phyloP scores from a whole-genome alignment of 1,284 basidiomycete species.

The Trichosporon asahii region DNA sequence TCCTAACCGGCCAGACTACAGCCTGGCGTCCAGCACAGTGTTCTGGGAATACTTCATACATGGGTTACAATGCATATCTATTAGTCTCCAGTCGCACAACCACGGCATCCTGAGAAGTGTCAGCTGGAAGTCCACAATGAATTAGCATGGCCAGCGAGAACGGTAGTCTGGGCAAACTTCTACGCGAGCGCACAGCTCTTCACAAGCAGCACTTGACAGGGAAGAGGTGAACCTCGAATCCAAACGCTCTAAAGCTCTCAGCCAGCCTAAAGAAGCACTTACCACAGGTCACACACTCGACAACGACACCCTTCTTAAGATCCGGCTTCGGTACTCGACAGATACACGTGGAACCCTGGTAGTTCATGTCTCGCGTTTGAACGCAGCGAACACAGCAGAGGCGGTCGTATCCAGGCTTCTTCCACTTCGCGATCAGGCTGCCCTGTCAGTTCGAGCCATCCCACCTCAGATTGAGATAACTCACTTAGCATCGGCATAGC shows the following conservation, averaged over 20 bases:
- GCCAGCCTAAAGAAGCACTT: slow-evolving; percentile 37
- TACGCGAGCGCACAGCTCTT: no score
- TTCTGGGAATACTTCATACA: neutral
- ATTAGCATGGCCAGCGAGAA: no score
- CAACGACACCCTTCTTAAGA: slow-evolving; percentile 84
- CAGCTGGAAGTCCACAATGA: neutral
- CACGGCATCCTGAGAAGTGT: slow-evolving; percentile 2
- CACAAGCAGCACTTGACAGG: no score
- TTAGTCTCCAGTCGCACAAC: slow-evolving; percentile 7
- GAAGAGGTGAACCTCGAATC: no score
- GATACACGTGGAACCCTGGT: slow-evolving; percentile 97
- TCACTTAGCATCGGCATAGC: slow-evolving; percentile 95
- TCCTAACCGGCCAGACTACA: neutral
- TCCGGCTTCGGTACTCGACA: slow-evolving; percentile 95
- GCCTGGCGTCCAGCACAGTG: no score
- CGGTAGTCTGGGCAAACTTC: no score
- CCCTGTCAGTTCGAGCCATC: neutral
- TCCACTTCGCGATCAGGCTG: slow-evolving; percentile 98
- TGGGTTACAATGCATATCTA: slow-evolving; percentile 7
- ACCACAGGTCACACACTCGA: slow-evolving; percentile 97
- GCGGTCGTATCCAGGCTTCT: slow-evolving; percentile 97
- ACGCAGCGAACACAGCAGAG: slow-evolving; percentile 96
- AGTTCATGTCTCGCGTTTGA: slow-evolving; percentile 98
- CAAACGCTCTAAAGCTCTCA: no score
- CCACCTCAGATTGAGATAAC: slow-evolving; percentile 37